These are phyloP conservation scores for Lunularia cruciata DNA, from an alignment of 225 moss, liverwort and hornwort genomes.

Conservation along the genomic window DNA sequence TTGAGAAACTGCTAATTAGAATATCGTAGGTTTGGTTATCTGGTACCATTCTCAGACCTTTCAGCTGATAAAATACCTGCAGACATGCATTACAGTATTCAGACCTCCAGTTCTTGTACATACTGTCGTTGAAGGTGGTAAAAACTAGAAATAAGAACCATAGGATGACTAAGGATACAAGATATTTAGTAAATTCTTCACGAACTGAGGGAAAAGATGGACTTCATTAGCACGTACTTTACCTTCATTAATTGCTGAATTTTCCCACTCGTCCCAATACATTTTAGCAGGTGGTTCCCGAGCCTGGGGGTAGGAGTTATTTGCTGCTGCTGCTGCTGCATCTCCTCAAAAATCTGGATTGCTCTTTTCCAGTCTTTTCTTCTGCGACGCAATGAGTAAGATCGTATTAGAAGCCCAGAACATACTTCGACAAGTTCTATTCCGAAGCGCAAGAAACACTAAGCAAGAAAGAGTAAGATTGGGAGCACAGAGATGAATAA, in stretches of 20 bases:
- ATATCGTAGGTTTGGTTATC: slow-evolving; percentile 54
- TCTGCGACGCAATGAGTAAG: slow-evolving; percentile 44
- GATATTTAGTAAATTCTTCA: neutral
- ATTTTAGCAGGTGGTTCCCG: slow-evolving; percentile 58
- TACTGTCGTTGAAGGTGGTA: too few species aligned
- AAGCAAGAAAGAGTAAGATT: neutral
- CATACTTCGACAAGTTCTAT: neutral
- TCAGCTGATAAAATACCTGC: slow-evolving; percentile 60
- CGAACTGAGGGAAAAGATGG: neutral
- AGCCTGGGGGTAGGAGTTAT: slow-evolving; percentile 49
- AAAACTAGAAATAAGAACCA: neutral
- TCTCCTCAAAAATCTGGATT: slow-evolving; percentile 56
- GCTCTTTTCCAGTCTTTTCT: slow-evolving; percentile 69
- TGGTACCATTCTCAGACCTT: slow-evolving; percentile 51
- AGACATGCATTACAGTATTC: neutral
- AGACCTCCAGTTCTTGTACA: neutral
- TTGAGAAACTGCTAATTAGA: slow-evolving; percentile 57
- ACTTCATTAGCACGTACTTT: neutral
- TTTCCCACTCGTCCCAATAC: slow-evolving; percentile 68
- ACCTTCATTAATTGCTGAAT: slow-evolving; percentile 68
- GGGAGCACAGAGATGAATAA: neutral
- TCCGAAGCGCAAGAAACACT: neutral
- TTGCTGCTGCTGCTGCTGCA: slow-evolving; percentile 39
- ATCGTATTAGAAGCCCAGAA: neutral
- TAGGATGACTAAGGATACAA: too few species aligned